These are phyloP conservation scores for Opeltia flavorubescens DNA, from an alignment of 495 filamentous ascomycete genomes.

Conservation along the genomic window DNA sequence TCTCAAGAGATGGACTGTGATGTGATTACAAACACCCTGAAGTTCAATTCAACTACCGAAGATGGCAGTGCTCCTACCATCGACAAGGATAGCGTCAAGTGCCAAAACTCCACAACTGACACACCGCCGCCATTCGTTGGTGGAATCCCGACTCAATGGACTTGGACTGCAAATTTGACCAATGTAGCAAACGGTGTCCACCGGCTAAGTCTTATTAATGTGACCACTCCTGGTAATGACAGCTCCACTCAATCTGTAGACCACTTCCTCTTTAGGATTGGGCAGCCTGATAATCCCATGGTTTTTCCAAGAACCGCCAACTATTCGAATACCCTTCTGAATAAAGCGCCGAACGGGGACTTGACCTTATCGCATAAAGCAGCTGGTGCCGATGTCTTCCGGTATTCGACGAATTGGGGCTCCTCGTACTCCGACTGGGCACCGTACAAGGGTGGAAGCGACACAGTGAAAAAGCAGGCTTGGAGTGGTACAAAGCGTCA, in stretches of 20 bases:
- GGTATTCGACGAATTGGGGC: constrained; percentile 50
- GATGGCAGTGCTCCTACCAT: constrained; percentile 26
- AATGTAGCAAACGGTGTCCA: constrained; percentile 55
- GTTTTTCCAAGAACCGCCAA: constrained; percentile 44
- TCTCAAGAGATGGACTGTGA: constrained; percentile 51
- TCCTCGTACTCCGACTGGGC: constrained; percentile 46
- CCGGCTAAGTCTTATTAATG: constrained; percentile 44
- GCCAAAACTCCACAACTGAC: constrained; percentile 18
- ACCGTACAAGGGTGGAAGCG: constrained; percentile 33
- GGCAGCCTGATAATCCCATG: constrained; percentile 43
- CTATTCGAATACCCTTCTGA: constrained; percentile 40
- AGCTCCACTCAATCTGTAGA: constrained; percentile 29
- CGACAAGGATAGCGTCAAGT: constrained; percentile 28
- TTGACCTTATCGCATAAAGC: constrained; percentile 45
- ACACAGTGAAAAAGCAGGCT: constrained; percentile 26
- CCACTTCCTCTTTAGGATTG: constrained; percentile 43
- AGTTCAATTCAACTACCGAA: constrained; percentile 40
- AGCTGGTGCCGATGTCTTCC: constrained; percentile 48
- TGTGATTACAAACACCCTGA: constrained; percentile 33
- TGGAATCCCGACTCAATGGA: constrained; percentile 40
- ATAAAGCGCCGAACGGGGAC: constrained; percentile 22
- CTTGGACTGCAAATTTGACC: constrained; percentile 36
- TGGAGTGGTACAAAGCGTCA: constrained; percentile 52
- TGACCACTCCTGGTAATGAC: constrained; percentile 23
- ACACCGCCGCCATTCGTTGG: constrained; percentile 26